Conservation (phyloP, 2,329 filamentous ascomycete genomes). For the Cordyceps fumosorosea region DNA sequence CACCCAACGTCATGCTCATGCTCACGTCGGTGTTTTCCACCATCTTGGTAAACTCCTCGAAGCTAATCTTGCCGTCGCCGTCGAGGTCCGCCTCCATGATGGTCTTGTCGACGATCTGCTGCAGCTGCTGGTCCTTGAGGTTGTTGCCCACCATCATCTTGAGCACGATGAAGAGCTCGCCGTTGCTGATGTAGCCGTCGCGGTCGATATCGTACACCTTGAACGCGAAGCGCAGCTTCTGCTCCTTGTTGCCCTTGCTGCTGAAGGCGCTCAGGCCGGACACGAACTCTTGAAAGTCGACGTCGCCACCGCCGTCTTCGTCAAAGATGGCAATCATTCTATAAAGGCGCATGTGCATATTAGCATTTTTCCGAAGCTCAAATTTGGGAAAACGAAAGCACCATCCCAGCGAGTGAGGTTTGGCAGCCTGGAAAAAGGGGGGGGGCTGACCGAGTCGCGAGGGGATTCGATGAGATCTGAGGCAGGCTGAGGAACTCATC, state of each 20-base stretch:
- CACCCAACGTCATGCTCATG: constrained; percentile 68
- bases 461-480: constrained; percentile 94
- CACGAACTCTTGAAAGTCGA: constrained; percentile 98
- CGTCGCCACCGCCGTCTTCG: constrained; percentile 93
- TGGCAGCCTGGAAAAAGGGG: not conserved
- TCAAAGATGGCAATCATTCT: constrained; percentile 99
- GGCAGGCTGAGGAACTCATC: constrained; percentile 96
- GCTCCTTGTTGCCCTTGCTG: constrained; percentile 97
- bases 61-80: constrained; percentile 95
- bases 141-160: constrained; percentile 99
- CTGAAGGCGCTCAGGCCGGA: constrained; percentile 92
- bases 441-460: constrained; percentile 72
- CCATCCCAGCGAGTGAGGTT: no score
- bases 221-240: constrained; percentile 96
- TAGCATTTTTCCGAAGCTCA: not conserved
- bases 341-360: constrained; percentile 11
- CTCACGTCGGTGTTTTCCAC: constrained; percentile 85
- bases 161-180: constrained; percentile 96
- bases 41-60: constrained; percentile 98
- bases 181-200: constrained; percentile 97
- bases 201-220: constrained; percentile 99
- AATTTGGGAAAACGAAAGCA: not conserved
- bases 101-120: constrained; percentile 99
- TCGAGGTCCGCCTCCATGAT: constrained; percentile 99
- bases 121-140: constrained; percentile 95